Base-by-base conservation (phyloP, 805 yeast genomes). In the Saccharomycopsis babjevae region DNA sequence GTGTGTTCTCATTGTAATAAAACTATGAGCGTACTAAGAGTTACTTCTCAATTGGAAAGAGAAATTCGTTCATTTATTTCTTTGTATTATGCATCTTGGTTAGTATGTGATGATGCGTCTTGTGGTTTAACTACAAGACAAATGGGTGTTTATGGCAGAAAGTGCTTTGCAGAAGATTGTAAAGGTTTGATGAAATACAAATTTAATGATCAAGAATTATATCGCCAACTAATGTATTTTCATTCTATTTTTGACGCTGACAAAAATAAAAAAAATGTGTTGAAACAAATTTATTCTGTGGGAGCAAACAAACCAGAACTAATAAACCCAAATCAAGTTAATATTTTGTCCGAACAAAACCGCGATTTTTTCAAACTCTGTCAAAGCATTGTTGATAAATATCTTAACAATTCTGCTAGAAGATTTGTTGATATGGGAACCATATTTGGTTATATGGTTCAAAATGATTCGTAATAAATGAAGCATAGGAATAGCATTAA, bases 111-210 rank as follows among this genome's bases (percentile, higher is more conserved):
- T 71, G 97, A 94, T 67, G 70, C 83, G 5, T 80, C 94, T 1
- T 93, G 98, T 74, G 89, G 88, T 1, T 77, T 82, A 59, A 78
- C 78, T 16, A 92, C 97, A 0, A 79, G 97, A 64, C 96, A 92
- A 69, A 80, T 94, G 28, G 83, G 92, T 22, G 97, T 92, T 3
- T 90, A 89, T 68, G 98, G 98, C 59, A 83, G 85, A 66, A 80
- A 93, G 66, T 91, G 98, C 71, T 77, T 90, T 62, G 87, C 89
- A 72, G 61, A 79, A 79, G 68, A 76, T 46, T 80, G 84, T 62
- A 86, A 88, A 67, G 97, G 98, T 43, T 82, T 86, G 11, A 86
- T 91, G 90, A 77, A 82, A 62, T 88, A 84, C 72, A 79, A 79
- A 61, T 94, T 88, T 70, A 77, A 84, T 30, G 97, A 89, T 71